Conservation (phyloP, 257 asterid genomes). For the Hygrophila difformis region DNA sequence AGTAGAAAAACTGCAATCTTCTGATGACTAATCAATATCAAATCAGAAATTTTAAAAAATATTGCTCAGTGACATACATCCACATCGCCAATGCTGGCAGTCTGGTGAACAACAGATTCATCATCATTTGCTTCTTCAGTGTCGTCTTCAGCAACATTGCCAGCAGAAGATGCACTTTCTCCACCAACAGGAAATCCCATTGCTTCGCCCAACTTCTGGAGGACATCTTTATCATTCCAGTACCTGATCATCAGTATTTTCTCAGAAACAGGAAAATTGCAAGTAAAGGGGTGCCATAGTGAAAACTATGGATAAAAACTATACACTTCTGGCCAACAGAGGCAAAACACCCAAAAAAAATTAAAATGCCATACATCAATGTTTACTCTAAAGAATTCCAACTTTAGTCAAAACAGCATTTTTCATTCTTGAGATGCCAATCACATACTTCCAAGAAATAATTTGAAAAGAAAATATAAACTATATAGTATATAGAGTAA, state of each 20-base stretch:
- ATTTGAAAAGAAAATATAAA: no score
- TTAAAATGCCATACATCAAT: no score
- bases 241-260: conserved; percentile 36
- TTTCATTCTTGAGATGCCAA: no score
- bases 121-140: conserved; percentile 73
- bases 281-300: background rate
- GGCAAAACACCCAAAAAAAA: no score
- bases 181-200: conserved; percentile 84
- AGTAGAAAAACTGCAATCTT: no score
- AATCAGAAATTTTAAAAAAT: background rate
- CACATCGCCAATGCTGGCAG: conserved; percentile 85
- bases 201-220: conserved; percentile 86
- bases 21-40: no score
- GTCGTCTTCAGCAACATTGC: conserved; percentile 53
- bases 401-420: no score
- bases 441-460: no score
- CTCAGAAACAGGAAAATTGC: no score
- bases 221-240: conserved; percentile 84
- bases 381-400: no score
- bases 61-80: conserved; percentile 36
- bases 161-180: conserved; percentile 60
- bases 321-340: no score
- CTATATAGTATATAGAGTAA: no score
- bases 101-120: conserved; percentile 78
- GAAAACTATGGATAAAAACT: background rate